phyloP scores from a whole-genome alignment of 495 filamentous ascomycete species.

The Tuber borchii region DNA sequence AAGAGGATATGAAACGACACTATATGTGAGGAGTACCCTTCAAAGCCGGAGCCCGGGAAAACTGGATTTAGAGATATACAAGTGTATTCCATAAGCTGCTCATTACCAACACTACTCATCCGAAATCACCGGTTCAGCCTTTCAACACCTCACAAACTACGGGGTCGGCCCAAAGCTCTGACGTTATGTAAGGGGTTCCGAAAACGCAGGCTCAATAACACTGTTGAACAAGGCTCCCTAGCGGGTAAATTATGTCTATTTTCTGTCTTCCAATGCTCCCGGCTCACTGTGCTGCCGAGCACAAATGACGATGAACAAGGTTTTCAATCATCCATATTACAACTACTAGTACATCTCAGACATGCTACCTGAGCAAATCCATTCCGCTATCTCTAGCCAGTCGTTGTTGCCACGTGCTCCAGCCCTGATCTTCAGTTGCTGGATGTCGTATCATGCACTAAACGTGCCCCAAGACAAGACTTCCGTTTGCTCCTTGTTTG shows the following conservation, averaged over 20 bases:
- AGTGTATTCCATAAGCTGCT: background rate
- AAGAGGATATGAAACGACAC: background rate
- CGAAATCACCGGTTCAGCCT: background rate
- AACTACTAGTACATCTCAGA: background rate
- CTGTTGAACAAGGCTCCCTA: background rate
- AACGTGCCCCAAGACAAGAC: background rate
- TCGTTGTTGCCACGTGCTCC: constrained; percentile 3
- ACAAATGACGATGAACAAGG: background rate
- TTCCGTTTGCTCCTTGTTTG: background rate
- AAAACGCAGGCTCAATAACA: background rate
- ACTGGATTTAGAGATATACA: background rate
- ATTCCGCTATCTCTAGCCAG: constrained; percentile 1
- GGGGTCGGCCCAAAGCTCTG: background rate
- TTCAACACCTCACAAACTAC: background rate
- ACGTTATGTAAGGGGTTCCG: background rate
- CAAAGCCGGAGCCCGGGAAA: background rate
- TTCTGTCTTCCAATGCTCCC: background rate
- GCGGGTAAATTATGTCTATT: background rate
- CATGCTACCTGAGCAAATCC: background rate
- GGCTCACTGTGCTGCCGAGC: background rate
- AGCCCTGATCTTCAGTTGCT: background rate
- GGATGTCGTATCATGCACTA: background rate
- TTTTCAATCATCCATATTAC: constrained; percentile 4
- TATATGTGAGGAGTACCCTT: background rate
- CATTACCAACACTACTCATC: background rate